Evolutionary conservation across 257 asterid species (phyloP), one percentile per base, ranked within the genome.

Genomic region (Nicotiana knightiana): DNA sequence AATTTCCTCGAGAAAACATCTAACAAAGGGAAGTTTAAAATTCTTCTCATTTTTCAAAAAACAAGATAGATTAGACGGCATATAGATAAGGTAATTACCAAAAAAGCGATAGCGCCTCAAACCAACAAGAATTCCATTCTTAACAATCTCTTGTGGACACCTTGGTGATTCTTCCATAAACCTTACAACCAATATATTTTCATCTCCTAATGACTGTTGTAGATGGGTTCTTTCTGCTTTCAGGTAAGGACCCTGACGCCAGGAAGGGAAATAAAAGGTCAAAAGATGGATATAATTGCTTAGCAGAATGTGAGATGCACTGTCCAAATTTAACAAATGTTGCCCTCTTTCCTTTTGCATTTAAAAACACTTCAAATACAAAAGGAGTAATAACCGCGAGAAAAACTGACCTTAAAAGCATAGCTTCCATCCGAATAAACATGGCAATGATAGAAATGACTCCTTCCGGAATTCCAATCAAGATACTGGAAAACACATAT

Each of bases 91-190:
- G 73, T 66, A 81, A 81, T 91, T 79, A 93, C 98, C 98, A 28
- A 95, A 92, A 87, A 91, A 92, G 39, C 77, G 91, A 85, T 85
- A 95, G 85, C 86, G 91, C 87, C 90, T 89, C 84, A 84, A 77
- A 81, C 97, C 98, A 85, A 95, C 95, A 83, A 89, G 73, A 71
- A 95, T 84, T 77, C 98, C 98, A 67, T 91, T 88, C 82, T 83
- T 82, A 28, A 81, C 78, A 61, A 90, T 90, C 63, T 79, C 85
- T 65, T 64, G 53, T 17, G 79, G 85, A 82, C 24, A 80, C 63
- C 77, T 57, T 9, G 33, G 37, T 15, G 82, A 90, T 6, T 85
- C 88, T 80, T 83, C 92, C 39, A 55, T 61, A 85, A 93, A 90
- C 85, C 90, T 92, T 84, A 95, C 95, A 30, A 89, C 87, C 84